phyloP scores from a whole-genome alignment of 2,329 filamentous ascomycete species.

The Aspergillus sp. region DNA sequence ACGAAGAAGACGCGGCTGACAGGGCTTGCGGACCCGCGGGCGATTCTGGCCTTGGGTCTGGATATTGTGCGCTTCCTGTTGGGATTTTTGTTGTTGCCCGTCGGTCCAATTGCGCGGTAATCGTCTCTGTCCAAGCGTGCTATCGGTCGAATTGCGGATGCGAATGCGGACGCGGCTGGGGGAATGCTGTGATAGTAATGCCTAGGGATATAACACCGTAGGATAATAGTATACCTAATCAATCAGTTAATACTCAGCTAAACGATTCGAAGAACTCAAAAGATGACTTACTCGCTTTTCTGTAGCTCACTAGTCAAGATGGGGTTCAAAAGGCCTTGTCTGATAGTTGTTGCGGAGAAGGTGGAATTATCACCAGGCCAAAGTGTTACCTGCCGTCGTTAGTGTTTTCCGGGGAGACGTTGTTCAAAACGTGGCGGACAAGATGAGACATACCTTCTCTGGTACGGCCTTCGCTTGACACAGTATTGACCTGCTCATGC shows the following conservation, averaged over 20 bases:
- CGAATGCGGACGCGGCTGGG: too few species aligned
- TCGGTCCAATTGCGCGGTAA: slow-evolving; percentile 10
- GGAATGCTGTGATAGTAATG: not conserved
- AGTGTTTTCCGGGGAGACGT: not conserved
- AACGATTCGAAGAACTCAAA: not conserved
- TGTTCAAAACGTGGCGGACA: not conserved
- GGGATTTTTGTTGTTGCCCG: slow-evolving; percentile 9
- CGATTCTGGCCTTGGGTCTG: slow-evolving; percentile 13
- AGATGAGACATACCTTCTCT: not conserved
- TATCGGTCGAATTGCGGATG: not conserved
- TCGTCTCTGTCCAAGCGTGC: not conserved
- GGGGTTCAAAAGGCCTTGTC: too few species aligned
- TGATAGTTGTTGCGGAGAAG: too few species aligned
- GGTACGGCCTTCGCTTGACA: too few species aligned
- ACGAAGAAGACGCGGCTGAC: slow-evolving; percentile 22
- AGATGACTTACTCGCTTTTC: not conserved
- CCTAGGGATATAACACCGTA: not conserved
- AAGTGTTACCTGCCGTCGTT: not conserved
- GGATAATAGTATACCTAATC: not conserved
- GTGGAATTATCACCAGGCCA: too few species aligned
- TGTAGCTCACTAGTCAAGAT: not conserved
- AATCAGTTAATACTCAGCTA: not conserved
- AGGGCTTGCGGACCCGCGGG: slow-evolving; percentile 18
- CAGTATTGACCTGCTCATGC: too few species aligned
- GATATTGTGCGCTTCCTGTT: slow-evolving; percentile 19